Conservation (phyloP, 345 rosid genomes). For the Eucalyptus polyanthemos region DNA sequence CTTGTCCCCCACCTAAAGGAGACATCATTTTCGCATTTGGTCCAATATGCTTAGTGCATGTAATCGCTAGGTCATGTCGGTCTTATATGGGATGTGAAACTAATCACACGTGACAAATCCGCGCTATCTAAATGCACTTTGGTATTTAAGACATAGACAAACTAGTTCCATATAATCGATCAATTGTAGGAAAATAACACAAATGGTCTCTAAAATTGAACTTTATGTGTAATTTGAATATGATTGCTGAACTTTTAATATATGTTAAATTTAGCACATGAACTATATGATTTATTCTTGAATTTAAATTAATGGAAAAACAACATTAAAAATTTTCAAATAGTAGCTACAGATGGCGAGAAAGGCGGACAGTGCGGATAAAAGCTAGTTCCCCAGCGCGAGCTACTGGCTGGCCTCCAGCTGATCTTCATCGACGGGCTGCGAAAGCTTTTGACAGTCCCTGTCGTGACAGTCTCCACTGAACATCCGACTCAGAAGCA, state of each 20-base stretch:
- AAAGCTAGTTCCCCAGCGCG: neutral
- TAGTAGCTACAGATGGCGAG: neutral
- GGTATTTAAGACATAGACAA: no score
- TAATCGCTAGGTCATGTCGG: rapidly evolving
- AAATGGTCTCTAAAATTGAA: rapidly evolving
- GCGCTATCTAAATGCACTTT: no score
- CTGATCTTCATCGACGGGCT: neutral
- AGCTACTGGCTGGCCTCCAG: neutral
- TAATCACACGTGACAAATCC: no score
- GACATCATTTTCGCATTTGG: neutral
- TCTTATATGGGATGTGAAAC: no score
- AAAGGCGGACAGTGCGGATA: neutral
- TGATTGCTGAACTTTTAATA: rapidly evolving
- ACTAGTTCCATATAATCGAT: no score
- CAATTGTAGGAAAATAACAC: no score
- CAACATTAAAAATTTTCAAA: no score
- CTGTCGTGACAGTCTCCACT: neutral
- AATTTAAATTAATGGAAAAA: no score
- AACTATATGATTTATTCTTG: no score
- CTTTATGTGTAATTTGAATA: no score
- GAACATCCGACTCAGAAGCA: neutral
- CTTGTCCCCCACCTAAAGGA: neutral
- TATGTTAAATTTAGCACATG: no score
- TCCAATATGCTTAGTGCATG: neutral
- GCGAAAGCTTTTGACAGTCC: neutral